These are phyloP conservation scores for Gossypioides kirkii DNA, from an alignment of 345 rosid species.

Conservation along the genomic window DNA sequence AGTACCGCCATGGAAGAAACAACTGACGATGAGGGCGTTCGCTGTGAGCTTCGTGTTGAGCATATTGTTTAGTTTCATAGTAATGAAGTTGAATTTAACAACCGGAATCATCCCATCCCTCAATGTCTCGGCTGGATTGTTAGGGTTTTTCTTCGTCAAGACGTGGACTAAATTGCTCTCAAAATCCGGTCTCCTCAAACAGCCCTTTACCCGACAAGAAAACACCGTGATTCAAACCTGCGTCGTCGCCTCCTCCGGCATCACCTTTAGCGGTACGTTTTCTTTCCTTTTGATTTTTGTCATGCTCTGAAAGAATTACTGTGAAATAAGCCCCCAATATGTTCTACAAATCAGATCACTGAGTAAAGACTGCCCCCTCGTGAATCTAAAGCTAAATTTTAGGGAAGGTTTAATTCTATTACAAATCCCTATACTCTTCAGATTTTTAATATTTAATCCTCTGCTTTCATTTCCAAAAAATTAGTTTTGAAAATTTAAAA, in stretches of 20 bases:
- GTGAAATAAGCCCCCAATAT: no score
- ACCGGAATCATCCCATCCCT: constrained; percentile 79
- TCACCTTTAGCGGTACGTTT: constrained; percentile 66
- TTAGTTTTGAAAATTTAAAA: no score
- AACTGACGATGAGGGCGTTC: constrained; percentile 59
- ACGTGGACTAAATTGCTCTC: constrained; percentile 52
- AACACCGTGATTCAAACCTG: constrained; percentile 84
- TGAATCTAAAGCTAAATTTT: no score
- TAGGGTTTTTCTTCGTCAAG: constrained; percentile 67
- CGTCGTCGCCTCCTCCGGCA: constrained; percentile 81
- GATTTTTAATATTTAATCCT: no score
- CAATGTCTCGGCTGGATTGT: constrained; percentile 68
- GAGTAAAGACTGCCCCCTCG: no score
- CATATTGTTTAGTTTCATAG: constrained; percentile 60
- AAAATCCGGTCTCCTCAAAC: constrained; percentile 35
- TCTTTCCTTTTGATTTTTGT: background rate
- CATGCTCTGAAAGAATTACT: no score
- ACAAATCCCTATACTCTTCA: no score
- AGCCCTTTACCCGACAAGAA: constrained; percentile 75
- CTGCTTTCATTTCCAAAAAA: no score
- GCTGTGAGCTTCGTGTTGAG: constrained; percentile 51
- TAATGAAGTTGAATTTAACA: constrained; percentile 65
- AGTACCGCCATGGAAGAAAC: constrained; percentile 55
- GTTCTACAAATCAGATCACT: no score
- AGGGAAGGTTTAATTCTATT: no score